Base-by-base conservation (phyloP, 1,284 basidiomycete species). In the Apiotrichum porosum region DNA sequence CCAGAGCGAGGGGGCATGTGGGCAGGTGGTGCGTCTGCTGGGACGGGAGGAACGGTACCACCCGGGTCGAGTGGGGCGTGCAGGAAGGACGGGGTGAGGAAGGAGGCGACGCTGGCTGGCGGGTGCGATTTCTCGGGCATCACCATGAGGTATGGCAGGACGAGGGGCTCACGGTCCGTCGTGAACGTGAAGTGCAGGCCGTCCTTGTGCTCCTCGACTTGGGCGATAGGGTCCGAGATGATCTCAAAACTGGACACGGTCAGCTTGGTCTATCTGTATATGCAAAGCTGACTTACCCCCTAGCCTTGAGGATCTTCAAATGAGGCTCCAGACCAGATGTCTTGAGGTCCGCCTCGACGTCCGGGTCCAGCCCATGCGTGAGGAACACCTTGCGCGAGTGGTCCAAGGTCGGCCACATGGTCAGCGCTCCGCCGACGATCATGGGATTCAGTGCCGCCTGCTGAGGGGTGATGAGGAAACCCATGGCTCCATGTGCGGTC, bases 291-390 rank as follows among this genome's bases (percentile, higher is more conserved):
- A 54, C 60, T 52, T 32, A 62, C 59, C 56, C 55, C 12, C 51
- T 49, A 13, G 49, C 47, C 31, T 52, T 22, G 22, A 60, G 36
- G 15, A 57, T 36, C 6, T 21, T 23, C 22, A 47, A 40, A 24
- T 44, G 45, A 15, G 38, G 32, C 30, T 47, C 52, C 13, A 65
- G 24, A 0, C 61, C 59, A 12, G 51, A n/a, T n/a, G n/a, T n/a
- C n/a, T n/a, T 51, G 23, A 41, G 47, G 24, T 48, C 33, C 37
- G 55, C 47, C 10, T 50, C 60, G 37, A 58, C 47, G 8, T 37
- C 52, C 3, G 47, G 22, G 32, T 62, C 61, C 46, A 55, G 38
- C 3, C 63, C 63, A 41, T 65, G 49, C 15, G 63, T 61, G 28
- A 65, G 44, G 26, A 65, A 40, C 37, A 56, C 52, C 10, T 40